Conservation (phyloP, 495 filamentous ascomycete species). For the Penicillium coprophilum region DNA sequence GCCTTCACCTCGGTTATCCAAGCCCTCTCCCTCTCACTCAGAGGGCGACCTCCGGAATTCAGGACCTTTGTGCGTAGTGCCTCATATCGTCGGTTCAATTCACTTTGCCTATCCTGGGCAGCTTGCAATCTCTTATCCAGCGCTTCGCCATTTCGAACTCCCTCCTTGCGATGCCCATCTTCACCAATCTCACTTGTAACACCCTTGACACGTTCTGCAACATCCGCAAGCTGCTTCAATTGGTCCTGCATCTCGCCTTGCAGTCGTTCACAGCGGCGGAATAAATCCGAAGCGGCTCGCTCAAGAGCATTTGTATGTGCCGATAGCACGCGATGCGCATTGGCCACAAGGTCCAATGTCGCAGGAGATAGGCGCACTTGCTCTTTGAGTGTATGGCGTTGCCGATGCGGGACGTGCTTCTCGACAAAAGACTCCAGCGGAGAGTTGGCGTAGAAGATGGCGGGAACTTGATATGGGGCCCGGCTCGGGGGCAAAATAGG, state of each 20-base stretch:
- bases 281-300: slow-evolving; percentile 75
- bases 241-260: slow-evolving; percentile 71
- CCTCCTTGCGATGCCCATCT: slow-evolving; percentile 41
- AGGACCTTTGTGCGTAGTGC: slow-evolving; percentile 59
- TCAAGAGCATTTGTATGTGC: slow-evolving; percentile 71
- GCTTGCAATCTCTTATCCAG: slow-evolving; percentile 60
- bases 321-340: slow-evolving; percentile 72
- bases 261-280: slow-evolving; percentile 71
- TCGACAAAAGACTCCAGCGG: slow-evolving; percentile 62
- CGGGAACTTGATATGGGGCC: slow-evolving; percentile 67
- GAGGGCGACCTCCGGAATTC: slow-evolving; percentile 55
- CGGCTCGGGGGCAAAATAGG: slow-evolving; percentile 47
- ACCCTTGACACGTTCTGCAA: slow-evolving; percentile 62
- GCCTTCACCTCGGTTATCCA: slow-evolving; percentile 64
- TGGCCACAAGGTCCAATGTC: slow-evolving; percentile 71
- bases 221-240: slow-evolving; percentile 64
- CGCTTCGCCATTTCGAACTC: slow-evolving; percentile 46
- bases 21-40: slow-evolving; percentile 71
- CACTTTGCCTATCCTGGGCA: slow-evolving; percentile 57
- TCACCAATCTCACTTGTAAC: slow-evolving; percentile 63
- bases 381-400: slow-evolving; percentile 62
- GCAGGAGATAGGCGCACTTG: slow-evolving; percentile 72
- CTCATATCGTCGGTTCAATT: slow-evolving; percentile 64
- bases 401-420: slow-evolving; percentile 56
- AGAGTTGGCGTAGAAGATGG: slow-evolving; percentile 59